These are phyloP conservation scores for Furculomyces boomerangus DNA, from an alignment of 371 early-diverging fungal species.

Conservation along the genomic window DNA sequence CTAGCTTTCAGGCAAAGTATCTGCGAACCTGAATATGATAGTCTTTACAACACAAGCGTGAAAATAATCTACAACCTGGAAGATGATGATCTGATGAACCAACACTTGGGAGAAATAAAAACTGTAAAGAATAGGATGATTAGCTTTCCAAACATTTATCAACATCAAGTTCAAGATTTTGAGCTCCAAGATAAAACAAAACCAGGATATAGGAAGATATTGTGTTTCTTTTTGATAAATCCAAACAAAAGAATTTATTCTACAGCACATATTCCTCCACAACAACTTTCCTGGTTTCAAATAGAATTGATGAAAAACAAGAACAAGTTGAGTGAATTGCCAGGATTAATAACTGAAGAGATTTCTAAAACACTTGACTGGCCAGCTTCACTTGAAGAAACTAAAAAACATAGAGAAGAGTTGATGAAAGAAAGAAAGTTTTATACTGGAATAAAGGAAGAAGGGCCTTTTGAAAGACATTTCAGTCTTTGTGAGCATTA, in stretches of 20 bases:
- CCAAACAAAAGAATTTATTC: background rate
- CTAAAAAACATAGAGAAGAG: background rate
- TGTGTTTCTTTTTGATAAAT: constrained; percentile 1
- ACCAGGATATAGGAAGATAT: constrained; percentile 1
- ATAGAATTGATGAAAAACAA: background rate
- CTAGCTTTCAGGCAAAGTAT: constrained; percentile 25
- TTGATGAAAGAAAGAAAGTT: constrained; percentile 3
- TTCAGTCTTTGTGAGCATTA: constrained; percentile 3
- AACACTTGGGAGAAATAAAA: background rate
- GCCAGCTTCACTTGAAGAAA: background rate
- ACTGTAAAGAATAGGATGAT: constrained; percentile 12
- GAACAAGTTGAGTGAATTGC: background rate
- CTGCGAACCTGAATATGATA: constrained; percentile 12
- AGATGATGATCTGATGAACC: constrained; percentile 1
- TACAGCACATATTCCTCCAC: constrained; percentile 1
- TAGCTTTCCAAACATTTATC: constrained; percentile 42
- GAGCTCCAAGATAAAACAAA: background rate
- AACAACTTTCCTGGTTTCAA: background rate
- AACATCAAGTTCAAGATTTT: constrained; percentile 23
- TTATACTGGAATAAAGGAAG: background rate
- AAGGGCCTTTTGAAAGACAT: background rate
- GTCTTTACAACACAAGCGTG: constrained; percentile 8
- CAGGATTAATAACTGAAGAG: background rate
- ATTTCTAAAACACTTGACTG: background rate
- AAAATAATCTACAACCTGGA: constrained; percentile 1